phyloP scores from a whole-genome alignment of 306 rosid species.

The Rosa multiflora region DNA sequence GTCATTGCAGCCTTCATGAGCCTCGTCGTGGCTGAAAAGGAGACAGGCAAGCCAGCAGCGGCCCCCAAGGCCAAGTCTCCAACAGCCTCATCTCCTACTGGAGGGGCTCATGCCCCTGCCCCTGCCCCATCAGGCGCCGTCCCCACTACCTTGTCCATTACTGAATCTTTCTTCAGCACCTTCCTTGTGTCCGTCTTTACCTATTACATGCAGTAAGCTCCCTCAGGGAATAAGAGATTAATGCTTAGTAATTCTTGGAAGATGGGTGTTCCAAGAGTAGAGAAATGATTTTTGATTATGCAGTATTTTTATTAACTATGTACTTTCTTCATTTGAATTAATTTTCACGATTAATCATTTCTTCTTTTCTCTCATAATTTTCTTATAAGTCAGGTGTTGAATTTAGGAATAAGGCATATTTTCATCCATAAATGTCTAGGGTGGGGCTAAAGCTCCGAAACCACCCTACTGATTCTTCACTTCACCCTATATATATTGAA shows the following conservation, averaged over 20 bases:
- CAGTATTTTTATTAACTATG: not conserved
- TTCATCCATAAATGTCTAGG: no score
- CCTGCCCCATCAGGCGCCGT: not conserved
- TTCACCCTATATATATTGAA: no score
- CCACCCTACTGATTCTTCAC: no score
- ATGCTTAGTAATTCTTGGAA: not conserved
- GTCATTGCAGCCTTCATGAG: slow-evolving; percentile 9
- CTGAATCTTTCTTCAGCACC: not conserved
- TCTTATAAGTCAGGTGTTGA: no score
- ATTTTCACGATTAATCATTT: not conserved
- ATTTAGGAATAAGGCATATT: no score
- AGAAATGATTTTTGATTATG: not conserved
- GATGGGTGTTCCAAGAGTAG: not conserved
- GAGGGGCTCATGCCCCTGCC: not conserved
- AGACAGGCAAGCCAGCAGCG: not conserved
- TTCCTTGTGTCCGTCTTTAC: slow-evolving; percentile 3
- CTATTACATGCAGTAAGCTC: not conserved
- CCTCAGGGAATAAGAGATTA: not conserved
- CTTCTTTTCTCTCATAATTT: not conserved
- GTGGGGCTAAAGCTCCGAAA: no score
- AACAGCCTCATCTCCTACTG: not conserved
- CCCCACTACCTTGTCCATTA: not conserved
- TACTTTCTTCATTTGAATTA: not conserved
- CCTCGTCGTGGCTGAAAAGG: not conserved
- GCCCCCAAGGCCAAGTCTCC: not conserved